Conservation (phyloP, 1,284 basidiomycete species). For the Erythrobasidium hasegawianum region DNA sequence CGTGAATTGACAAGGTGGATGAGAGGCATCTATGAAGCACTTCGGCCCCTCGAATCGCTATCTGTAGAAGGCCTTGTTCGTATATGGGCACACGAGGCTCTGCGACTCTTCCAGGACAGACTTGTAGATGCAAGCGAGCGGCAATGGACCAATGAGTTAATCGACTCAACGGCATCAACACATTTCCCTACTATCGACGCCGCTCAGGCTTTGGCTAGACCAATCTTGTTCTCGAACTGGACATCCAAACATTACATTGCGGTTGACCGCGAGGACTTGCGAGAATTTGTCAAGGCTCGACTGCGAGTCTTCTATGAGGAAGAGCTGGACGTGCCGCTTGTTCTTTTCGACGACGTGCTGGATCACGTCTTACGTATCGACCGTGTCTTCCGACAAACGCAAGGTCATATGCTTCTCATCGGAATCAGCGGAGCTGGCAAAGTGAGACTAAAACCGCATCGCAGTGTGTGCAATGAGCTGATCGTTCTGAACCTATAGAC, state of each 20-base stretch:
- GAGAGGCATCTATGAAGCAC: conserved; percentile 94
- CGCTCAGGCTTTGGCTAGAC: conserved; percentile 75
- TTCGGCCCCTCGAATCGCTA: conserved; percentile 83
- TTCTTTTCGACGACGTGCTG: conserved; percentile 96
- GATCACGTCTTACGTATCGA: conserved; percentile 97
- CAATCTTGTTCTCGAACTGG: conserved; percentile 98
- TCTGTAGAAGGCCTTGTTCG: conserved; percentile 91
- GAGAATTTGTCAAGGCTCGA: conserved; percentile 95
- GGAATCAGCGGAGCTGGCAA: conserved; percentile 98
- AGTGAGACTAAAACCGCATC: conserved; percentile 58
- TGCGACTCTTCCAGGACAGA: conserved; percentile 96
- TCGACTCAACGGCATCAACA: conserved; percentile 75
- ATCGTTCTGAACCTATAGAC: no score
- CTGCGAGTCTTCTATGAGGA: conserved; percentile 94
- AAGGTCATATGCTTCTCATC: conserved; percentile 92
- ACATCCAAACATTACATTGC: conserved; percentile 96
- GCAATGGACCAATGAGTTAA: conserved; percentile 88
- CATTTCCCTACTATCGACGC: conserved; percentile 90
- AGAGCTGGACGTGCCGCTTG: conserved; percentile 95
- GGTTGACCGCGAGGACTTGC: conserved; percentile 84
- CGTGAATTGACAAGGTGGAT: conserved; percentile 98
- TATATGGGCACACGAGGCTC: conserved; percentile 96
- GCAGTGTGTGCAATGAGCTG: no score
- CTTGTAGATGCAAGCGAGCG: conserved; percentile 87
- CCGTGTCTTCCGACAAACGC: conserved; percentile 96